Conservation (phyloP, 768 basidiomycete species). For the Neoboletus subvelutipes region DNA sequence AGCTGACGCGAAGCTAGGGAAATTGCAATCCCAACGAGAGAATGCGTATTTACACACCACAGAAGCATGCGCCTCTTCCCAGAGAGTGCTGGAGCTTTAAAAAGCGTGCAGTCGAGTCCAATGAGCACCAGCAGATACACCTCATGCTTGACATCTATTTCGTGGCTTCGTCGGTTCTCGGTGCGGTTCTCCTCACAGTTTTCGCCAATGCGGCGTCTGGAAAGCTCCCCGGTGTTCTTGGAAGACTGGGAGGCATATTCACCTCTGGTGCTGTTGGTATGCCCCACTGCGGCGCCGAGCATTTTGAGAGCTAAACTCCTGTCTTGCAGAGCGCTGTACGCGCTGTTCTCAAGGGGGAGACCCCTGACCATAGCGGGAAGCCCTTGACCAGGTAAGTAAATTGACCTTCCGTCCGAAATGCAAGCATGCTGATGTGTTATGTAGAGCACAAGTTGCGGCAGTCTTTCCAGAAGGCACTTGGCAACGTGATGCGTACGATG, state of each 20-base stretch:
- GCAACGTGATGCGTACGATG: slow-evolving; percentile 19
- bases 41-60: neutral
- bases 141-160: slow-evolving; percentile 16
- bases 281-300: neutral
- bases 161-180: slow-evolving; percentile 13
- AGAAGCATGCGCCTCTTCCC: neutral
- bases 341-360: neutral
- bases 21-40: neutral
- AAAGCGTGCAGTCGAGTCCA: neutral
- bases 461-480: slow-evolving; percentile 16
- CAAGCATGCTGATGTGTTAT: neutral
- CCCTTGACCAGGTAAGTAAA: slow-evolving; percentile 17
- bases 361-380: slow-evolving; percentile 4
- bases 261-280: slow-evolving; percentile 9
- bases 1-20: no score
- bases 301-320: neutral
- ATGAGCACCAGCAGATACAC: neutral
- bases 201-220: slow-evolving; percentile 11
- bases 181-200: slow-evolving; percentile 17
- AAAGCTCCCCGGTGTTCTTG: slow-evolving; percentile 9
- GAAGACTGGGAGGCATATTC: slow-evolving; percentile 2
- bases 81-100: neutral
- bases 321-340: slow-evolving; percentile 3
- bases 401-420: no score
- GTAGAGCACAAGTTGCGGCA: slow-evolving; percentile 15